Evolutionary conservation across 164 flowering plant species (phyloP).

Genomic region (Magnolia kwangsiensis): DNA sequence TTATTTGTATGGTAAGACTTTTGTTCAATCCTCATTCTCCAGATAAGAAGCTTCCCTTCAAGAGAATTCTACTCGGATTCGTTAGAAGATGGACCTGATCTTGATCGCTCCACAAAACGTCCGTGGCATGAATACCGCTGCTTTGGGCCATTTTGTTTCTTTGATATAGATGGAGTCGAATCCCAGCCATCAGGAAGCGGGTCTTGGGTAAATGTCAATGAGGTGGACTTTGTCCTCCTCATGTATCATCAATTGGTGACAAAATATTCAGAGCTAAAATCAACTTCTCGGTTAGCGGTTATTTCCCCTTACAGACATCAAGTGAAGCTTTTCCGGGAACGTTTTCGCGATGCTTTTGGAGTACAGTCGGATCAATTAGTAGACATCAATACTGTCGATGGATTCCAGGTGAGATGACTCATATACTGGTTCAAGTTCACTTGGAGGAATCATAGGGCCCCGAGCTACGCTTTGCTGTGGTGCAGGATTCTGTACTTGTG

Average conservation of each 20-base stretch:
- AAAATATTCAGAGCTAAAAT: slow-evolving; percentile 63
- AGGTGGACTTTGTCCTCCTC: slow-evolving; percentile 75
- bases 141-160: slow-evolving; percentile 95
- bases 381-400: slow-evolving; percentile 89
- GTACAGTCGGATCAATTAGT: slow-evolving; percentile 62
- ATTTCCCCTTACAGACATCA: slow-evolving; percentile 85
- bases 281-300: slow-evolving; percentile 76
- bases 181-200: slow-evolving; percentile 72
- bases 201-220: slow-evolving; percentile 77
- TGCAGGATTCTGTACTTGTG: no score
- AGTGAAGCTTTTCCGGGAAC: slow-evolving; percentile 70
- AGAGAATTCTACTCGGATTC: slow-evolving; percentile 72
- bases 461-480: no score
- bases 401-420: slow-evolving; percentile 67
- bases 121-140: slow-evolving; percentile 75
- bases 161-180: slow-evolving; percentile 82
- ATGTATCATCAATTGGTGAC: slow-evolving; percentile 65
- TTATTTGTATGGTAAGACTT: slow-evolving; percentile 1
- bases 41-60: slow-evolving; percentile 96
- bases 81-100: slow-evolving; percentile 78
- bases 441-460: no score
- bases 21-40: slow-evolving; percentile 11
- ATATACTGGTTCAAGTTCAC: no score
- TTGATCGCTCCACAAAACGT: slow-evolving; percentile 52
- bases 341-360: slow-evolving; percentile 59